A percentile compares a stretch with the other conserved stretches of the same genome.
Conservation (phyloP, 2,329 filamentous ascomycete species). For the Cordyceps militaris region DNA sequence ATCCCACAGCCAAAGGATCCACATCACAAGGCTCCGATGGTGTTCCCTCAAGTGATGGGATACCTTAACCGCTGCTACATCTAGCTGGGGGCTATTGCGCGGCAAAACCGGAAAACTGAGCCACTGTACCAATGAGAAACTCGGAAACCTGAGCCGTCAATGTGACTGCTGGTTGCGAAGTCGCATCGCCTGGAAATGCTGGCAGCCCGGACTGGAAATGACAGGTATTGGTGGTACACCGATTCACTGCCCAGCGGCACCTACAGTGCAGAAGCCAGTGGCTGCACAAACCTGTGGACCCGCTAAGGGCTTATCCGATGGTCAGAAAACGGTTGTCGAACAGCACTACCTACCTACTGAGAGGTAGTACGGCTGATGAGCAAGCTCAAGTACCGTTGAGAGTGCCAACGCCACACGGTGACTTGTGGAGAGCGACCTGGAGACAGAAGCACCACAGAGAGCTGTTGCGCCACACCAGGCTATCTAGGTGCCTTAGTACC, state of each 20-base stretch:
- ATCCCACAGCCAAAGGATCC: neutral
- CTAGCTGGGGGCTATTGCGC: too few relatives aligned
- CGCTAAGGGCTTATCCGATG: conserved; percentile 13
- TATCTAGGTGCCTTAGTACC: neutral
- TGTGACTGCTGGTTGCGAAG: neutral
- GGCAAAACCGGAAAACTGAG: too few relatives aligned
- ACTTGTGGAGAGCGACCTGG: neutral
- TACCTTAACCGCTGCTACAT: neutral
- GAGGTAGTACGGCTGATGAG: neutral
- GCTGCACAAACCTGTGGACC: conserved; percentile 8
- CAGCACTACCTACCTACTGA: too few relatives aligned
- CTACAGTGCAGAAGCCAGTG: neutral
- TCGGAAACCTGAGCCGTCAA: neutral
- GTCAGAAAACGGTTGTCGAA: conserved; percentile 2
- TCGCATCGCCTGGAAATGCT: neutral
- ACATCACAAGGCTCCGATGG: neutral
- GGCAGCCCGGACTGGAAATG: neutral
- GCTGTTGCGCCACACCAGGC: neutral
- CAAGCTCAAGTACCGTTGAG: conserved; percentile 1
- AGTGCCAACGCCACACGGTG: neutral
- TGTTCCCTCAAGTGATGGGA: conserved; percentile 3
- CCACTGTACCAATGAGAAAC: neutral
- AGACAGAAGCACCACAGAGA: neutral
- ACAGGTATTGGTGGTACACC: neutral
- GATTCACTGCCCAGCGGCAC: neutral